phyloP scores from a whole-genome alignment of 2,329 filamentous ascomycete genomes.

The Verticillium albo-atrum region DNA sequence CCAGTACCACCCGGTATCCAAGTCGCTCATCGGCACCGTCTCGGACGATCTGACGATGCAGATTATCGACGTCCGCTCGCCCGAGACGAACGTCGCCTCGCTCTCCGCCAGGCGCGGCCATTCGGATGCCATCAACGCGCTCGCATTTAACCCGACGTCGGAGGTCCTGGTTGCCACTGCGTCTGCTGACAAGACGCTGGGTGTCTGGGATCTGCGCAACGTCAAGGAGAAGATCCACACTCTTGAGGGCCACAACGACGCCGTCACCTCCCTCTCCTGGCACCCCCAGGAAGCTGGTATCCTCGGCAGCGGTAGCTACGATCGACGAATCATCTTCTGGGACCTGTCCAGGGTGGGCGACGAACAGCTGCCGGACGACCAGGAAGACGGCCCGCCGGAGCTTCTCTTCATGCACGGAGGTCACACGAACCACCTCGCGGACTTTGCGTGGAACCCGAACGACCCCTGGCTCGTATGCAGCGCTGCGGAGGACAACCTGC shows the following conservation, averaged over 20 bases:
- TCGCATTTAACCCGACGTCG: constrained; percentile 90
- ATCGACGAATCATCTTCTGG: constrained; percentile 94
- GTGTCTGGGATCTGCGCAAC: constrained; percentile 91
- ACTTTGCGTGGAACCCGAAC: constrained; percentile 97
- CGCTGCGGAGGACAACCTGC: constrained; percentile 91
- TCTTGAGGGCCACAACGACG: constrained; percentile 81
- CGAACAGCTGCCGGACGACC: constrained; percentile 91
- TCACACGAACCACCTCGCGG: constrained; percentile 92
- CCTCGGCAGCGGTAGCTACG: constrained; percentile 86
- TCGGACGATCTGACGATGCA: constrained; percentile 94
- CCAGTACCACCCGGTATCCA: constrained; percentile 85
- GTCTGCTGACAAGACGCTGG: constrained; percentile 92
- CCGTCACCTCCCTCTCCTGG: constrained; percentile 90
- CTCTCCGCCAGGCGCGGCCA: constrained; percentile 71
- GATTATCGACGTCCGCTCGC: constrained; percentile 78
- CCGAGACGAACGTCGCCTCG: constrained; percentile 61
- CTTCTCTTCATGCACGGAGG: constrained; percentile 99
- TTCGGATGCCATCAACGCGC: constrained; percentile 88
- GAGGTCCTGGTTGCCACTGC: constrained; percentile 89
- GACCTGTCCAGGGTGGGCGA: constrained; percentile 88
- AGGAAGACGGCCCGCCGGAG: constrained; percentile 91
- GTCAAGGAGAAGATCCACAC: constrained; percentile 86
- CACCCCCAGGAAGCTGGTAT: constrained; percentile 88
- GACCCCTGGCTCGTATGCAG: constrained; percentile 96
- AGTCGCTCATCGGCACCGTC: constrained; percentile 82